These are phyloP conservation scores for Amphichorda felina DNA, from an alignment of 2,329 filamentous ascomycete species.

Conservation along the genomic window DNA sequence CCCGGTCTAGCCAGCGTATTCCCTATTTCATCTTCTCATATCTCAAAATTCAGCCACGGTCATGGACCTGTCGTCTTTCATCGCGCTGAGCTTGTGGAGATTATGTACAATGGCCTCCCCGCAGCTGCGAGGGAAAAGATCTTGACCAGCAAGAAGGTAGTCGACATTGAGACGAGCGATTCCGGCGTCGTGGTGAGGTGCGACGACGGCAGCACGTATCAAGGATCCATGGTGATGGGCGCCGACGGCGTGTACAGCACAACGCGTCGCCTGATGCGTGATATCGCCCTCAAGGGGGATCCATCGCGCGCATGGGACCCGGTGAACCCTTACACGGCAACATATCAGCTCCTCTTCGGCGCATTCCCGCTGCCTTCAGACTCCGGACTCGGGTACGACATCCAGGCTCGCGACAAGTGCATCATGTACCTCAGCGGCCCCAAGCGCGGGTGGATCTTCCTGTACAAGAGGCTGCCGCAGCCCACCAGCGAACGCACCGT, in stretches of 20 bases:
- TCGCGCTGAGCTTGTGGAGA: constrained; percentile 1
- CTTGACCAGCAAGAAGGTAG: constrained; percentile 1
- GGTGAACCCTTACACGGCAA: constrained; percentile 16
- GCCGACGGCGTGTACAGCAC: constrained; percentile 12
- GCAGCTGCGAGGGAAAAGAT: background rate
- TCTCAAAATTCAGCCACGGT: constrained; percentile 2
- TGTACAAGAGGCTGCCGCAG: constrained; percentile 14
- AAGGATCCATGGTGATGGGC: constrained; percentile 7
- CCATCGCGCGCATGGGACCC: constrained; percentile 8
- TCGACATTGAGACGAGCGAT: background rate
- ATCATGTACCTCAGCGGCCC: constrained; percentile 11
- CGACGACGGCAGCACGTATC: constrained; percentile 1
- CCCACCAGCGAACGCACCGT: constrained; percentile 11
- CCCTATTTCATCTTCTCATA: too few relatives aligned
- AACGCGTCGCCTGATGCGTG: constrained; percentile 10
- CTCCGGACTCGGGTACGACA: background rate
- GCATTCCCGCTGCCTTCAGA: constrained; percentile 12
- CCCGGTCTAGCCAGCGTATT: too few relatives aligned
- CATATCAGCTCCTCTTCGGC: constrained; percentile 20
- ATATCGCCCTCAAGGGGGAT: constrained; percentile 6
- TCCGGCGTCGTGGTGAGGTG: constrained; percentile 1
- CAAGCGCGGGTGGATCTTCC: constrained; percentile 9
- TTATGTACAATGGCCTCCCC: constrained; percentile 2
- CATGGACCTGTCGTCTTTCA: constrained; percentile 1
- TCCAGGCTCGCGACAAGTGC: background rate